Percentiles rank a stretch among this genome's conserved stretches.
Conservation (phyloP, 2,329 filamentous ascomycete species). For the Microdochium nivale region DNA sequence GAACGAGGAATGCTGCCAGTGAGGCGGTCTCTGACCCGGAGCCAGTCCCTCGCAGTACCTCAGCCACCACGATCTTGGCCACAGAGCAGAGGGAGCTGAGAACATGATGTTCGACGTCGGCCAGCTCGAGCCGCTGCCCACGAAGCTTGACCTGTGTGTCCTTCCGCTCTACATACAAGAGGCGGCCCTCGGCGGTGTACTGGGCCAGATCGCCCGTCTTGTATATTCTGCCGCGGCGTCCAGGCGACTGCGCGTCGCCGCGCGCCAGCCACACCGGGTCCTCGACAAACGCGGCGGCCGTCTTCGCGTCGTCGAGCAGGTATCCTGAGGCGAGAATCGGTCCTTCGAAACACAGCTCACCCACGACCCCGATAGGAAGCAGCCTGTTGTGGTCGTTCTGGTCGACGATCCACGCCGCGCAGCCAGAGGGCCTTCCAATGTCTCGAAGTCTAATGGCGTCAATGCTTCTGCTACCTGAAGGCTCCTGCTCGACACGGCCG, state of each 20-base stretch:
- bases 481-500: not conserved
- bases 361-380: conserved; percentile 14
- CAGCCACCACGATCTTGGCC: not conserved
- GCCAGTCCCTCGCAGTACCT: not conserved
- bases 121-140: conserved; percentile 23
- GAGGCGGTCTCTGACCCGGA: not conserved
- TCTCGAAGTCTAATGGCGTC: not conserved
- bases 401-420: conserved; percentile 23
- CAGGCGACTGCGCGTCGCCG: not conserved
- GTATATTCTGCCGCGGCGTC: conserved; percentile 1
- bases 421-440: not conserved
- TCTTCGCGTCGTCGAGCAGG: conserved; percentile 20
- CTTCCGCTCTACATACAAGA: conserved; percentile 3
- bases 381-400: conserved; percentile 21
- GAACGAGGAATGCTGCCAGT: not conserved
- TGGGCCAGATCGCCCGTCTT: not conserved
- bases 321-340: conserved; percentile 22
- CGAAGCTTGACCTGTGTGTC: conserved; percentile 22
- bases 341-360: conserved; percentile 22
- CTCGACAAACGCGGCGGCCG: conserved; percentile 17
- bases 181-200: conserved; percentile 6
- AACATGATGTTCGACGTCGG: conserved; percentile 18
- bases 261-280: conserved; percentile 4
- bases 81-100: not conserved
- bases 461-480: not conserved